phyloP scores from a whole-genome alignment of 2,329 filamentous ascomycete genomes.

The Pezizomycotina sp. region DNA sequence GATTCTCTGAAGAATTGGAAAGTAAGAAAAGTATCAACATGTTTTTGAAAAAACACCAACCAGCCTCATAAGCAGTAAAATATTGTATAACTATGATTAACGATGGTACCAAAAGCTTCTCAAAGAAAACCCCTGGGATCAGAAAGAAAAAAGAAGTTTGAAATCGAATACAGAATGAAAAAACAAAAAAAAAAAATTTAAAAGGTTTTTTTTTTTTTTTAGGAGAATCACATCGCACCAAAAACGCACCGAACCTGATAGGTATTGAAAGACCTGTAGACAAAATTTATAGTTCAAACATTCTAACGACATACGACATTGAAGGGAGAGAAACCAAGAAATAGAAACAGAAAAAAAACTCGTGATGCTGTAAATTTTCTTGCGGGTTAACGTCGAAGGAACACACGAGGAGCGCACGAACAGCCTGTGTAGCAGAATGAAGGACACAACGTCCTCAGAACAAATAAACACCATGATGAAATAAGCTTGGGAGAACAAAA shows the following conservation, averaged over 20 bases:
- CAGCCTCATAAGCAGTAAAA: too few relatives aligned
- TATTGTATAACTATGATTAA: background rate
- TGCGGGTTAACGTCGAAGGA: constrained; percentile 4
- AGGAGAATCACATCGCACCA: too few relatives aligned
- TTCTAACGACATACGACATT: constrained; percentile 1
- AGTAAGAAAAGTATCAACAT: too few relatives aligned
- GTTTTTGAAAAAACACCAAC: too few relatives aligned
- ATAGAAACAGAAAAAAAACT: constrained; percentile 1
- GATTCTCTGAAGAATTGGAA: too few relatives aligned
- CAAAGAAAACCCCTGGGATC: background rate
- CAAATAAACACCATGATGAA: background rate
- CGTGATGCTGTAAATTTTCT: too few relatives aligned
- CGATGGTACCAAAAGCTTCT: too few relatives aligned
- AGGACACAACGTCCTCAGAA: constrained; percentile 9
- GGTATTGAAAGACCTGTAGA: too few relatives aligned
- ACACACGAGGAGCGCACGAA: background rate
- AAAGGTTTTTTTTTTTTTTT: constrained; percentile 2
- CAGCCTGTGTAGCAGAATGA: background rate
- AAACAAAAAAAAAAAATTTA: constrained; percentile 5
- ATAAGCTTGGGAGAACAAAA: background rate
- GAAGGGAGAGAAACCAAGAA: constrained; percentile 2
- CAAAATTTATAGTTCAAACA: background rate
- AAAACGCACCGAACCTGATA: too few relatives aligned
- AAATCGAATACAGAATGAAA: constrained; percentile 2
- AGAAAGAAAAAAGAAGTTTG: constrained; percentile 3